Evolutionary conservation across 2,329 filamentous ascomycete species (phyloP).

Genomic region (Microdochium bolleyi): DNA sequence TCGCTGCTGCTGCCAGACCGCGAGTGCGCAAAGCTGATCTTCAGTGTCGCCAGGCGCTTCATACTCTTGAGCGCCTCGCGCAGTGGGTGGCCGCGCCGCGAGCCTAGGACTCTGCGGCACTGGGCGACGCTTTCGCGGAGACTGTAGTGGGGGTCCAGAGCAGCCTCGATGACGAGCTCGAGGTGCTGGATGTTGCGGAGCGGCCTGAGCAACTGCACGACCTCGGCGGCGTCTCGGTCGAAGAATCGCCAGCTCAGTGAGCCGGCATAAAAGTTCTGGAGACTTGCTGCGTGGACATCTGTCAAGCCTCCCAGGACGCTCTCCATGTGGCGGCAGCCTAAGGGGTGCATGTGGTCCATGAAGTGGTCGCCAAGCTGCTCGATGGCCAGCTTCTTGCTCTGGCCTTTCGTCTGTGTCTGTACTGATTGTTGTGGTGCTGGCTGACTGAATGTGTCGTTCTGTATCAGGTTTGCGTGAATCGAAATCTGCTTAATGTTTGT

Average conservation of each 20-base stretch:
- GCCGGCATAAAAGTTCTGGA: background rate
- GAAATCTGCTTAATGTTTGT: background rate
- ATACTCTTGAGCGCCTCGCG: background rate
- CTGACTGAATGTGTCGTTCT: background rate
- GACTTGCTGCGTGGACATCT: background rate
- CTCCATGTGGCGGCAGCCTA: background rate
- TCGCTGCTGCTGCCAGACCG: background rate
- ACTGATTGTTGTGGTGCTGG: background rate
- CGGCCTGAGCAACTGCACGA: background rate
- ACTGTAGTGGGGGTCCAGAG: background rate
- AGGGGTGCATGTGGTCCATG: background rate
- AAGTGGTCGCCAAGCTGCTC: constrained; percentile 3
- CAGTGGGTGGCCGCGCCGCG: background rate
- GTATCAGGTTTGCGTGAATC: background rate
- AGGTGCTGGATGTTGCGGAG: background rate
- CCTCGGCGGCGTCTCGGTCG: background rate
- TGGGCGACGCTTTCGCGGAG: background rate
- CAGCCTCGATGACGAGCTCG: background rate
- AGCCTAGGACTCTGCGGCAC: background rate
- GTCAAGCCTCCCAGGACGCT: background rate
- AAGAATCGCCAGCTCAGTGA: background rate
- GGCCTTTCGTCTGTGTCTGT: background rate
- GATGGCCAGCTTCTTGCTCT: constrained; percentile 6
- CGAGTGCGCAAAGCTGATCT: background rate
- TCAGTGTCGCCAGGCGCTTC: background rate